Evolutionary conservation across 257 asterid genomes (phyloP).

Genomic region (Salvia rosmarinus): DNA sequence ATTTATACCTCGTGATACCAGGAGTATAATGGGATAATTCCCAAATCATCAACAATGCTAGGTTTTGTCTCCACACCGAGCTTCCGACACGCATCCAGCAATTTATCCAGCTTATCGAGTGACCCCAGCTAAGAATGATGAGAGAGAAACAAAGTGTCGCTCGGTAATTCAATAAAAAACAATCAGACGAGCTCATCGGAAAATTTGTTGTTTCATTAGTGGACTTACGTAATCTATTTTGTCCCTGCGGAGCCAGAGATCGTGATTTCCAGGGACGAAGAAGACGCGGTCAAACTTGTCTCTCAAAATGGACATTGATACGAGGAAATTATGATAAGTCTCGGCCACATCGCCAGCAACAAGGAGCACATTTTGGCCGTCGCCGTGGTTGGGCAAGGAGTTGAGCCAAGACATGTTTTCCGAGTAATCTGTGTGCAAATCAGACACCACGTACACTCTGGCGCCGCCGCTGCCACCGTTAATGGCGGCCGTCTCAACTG

Average conservation of each 20-base stretch:
- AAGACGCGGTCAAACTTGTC: constrained; percentile 68
- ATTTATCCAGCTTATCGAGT: constrained; percentile 71
- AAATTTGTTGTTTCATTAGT: background rate
- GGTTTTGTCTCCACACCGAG: constrained; percentile 83
- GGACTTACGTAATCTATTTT: constrained; percentile 47
- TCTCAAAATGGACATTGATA: constrained; percentile 72
- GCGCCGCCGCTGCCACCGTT: constrained; percentile 38
- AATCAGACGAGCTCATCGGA: background rate
- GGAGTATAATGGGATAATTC: constrained; percentile 73
- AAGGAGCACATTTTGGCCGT: constrained; percentile 55
- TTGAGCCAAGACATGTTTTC: constrained; percentile 80
- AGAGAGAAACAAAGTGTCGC: background rate
- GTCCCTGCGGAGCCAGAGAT: constrained; percentile 84
- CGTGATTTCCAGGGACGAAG: constrained; percentile 90
- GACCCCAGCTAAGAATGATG: constrained; percentile 60
- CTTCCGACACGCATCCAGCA: constrained; percentile 57
- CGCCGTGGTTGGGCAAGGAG: constrained; percentile 39
- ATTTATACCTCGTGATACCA: constrained; percentile 90
- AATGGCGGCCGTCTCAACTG: constrained; percentile 39
- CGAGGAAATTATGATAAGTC: constrained; percentile 59
- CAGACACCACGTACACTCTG: constrained; percentile 72
- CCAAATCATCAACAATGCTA: constrained; percentile 60
- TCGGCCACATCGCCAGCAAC: constrained; percentile 96
- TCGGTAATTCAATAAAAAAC: background rate
- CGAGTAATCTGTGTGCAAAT: constrained; percentile 77